Evolutionary conservation across 148 eudicot species (phyloP), one percentile per base, ranked within the genome.

Genomic region (Beta vulgaris): DNA sequence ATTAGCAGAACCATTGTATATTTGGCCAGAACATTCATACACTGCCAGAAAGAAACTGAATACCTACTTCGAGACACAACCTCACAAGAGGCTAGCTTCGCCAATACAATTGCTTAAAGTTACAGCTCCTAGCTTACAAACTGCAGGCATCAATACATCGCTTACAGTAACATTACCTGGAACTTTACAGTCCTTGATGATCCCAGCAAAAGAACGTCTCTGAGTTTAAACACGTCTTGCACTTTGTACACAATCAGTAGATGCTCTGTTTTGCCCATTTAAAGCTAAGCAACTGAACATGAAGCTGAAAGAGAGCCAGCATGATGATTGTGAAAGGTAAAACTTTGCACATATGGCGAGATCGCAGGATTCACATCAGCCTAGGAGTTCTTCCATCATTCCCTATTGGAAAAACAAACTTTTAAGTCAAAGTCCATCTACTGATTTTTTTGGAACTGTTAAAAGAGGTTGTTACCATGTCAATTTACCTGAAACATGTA

Each of bases 341-440:
- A 25, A 18, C 23, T 8, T 28, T 26, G 53, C 42, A 18, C 31
- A 67, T 26, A 69, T 23, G 32, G 15, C 1, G 34, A 42, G 46
- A 62, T 6, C 59, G 40, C 54, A 58, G 36, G 53, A 39, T 64
- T 71, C 21, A 76, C 51, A 14, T 90, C 80, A 91, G 71, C 89
- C 87, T 34, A 88, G 73, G 79, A 93, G 96, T 80, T 90, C 98
- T 78, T 93, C 98, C 96, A 93, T 87, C 81, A 80, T 76, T n/a
- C 96, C 98, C 96, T 92, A 86, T 29, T 67, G 29, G 46, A 42
- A 37, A 68, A 69, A 54, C 58, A 73, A 69, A 43, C 57, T 57
- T 1, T 2, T 7, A 3, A 59, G 55, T 73, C 35, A 66, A 40
- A 31, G 16, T 14, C 11, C 67, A 55, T 14, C 36, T 74, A 55